Evolutionary conservation across 2,329 filamentous ascomycete species (phyloP), one percentile per base, ranked within the genome.

Genomic region (Exophiala mesophila): DNA sequence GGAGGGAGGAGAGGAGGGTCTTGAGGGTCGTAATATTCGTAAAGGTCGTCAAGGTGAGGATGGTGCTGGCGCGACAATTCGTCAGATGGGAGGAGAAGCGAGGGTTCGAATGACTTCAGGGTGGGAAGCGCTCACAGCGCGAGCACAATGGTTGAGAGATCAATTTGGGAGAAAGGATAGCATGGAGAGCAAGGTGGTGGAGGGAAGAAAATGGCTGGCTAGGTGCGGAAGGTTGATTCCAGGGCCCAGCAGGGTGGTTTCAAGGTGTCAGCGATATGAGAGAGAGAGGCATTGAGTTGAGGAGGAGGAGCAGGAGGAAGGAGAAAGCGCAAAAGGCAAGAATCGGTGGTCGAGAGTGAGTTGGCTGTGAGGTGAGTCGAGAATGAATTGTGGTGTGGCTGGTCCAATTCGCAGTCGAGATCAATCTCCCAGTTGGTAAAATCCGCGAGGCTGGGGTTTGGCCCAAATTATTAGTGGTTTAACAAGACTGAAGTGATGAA

Each of bases 1-100:
- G 50, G 54, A 54, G 48, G 53, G 45, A 47, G 50, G 41, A 33
- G 13, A 20, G 48, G 33, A 28, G 44, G 29, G 43, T 41, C 31
- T 40, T 51, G 34, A 38, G 59, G 65, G 61, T 74, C 70, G 73
- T 76, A 59, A 69, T 67, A 53, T 54, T 75, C 72, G 73, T 76
- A 60, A 62, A 64, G 61, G 63, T 76, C 72, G 72, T 77, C 62
- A 75, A 66, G 62, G 40, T 59, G 57, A 39, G 50, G 52, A 45
- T 55, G 51, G 26, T 46, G 40, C 55, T 57, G 53, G 42, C 56
- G 57, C 46, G 61, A 63, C 64, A 69, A 61, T 56, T 56, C 54
- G 59, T 61, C 47, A 51, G 49, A 31, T 41, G 39, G 36, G 21
- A 21, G n/a, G 16, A 20, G 8, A 24, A 5, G 23, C 32, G 39